Evolutionary conservation across 257 asterid genomes (phyloP), one percentile per base, ranked within the genome.

Genomic region (Linaria vulgaris): DNA sequence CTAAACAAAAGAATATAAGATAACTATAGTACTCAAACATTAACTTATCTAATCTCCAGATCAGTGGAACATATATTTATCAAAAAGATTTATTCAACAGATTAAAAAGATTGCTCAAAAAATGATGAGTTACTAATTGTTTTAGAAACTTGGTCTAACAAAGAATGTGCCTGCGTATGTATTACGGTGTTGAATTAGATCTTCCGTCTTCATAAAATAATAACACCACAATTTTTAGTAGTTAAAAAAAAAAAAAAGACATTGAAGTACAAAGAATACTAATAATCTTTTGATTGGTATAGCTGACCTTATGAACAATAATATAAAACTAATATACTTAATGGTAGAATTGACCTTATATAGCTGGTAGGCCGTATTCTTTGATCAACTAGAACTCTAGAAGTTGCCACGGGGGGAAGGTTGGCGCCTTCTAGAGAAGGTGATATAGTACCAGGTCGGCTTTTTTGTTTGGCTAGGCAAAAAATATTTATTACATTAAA

Each of bases 351-450:
- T 63, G 53, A 44, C 59, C 41, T 22, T 13, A 53, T 66, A 58
- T 34, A 34, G 1, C 5, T 8, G 41, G 41, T 34, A 11, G 41
- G 41, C 41, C 41, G 41, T 34, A 34, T 34, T 34, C 41, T 3
- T 34, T 11, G 41, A 3, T 34, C 41, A 34, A 34, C 41, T 34
- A 7, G 9, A 61, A 67, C 14, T 24, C 41, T 34, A 7, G 9
- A 61, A 67, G 17, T 24, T 59, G 66, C 66, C 74, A 47, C 25
- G 27, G 50, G 23, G 15, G 14, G 15, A 41, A 15, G 49, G 59
- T 56, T 51, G 51, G 59, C 38, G 12, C 51, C 56, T 21, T 48
- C 6, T 46, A 43, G 49, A 25, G 30, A 25, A 49, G 50, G 55
- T n/a, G 13, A 20, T 44, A 27, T 27, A 27, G 34, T 54, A 12